Evolutionary conservation across 202 grass and related monocot species (phyloP).

Genomic region (Panicum hallii): DNA sequence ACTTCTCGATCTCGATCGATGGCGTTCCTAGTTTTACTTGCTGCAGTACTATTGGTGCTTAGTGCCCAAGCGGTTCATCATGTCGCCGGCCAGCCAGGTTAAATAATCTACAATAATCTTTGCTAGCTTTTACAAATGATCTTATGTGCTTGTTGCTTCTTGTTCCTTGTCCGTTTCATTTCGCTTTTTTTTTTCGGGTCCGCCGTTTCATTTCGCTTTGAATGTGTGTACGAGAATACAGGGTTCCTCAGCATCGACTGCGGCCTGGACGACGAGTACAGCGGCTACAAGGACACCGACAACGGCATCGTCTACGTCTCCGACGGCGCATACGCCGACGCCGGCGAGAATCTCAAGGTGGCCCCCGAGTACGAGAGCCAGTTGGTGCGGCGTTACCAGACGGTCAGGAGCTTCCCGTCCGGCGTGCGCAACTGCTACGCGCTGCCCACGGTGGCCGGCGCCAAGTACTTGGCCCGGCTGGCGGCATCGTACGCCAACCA

Average conservation of each 20-base stretch:
- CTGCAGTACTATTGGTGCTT: too few relatives aligned
- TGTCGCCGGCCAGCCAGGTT: too few relatives aligned
- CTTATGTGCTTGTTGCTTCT: too few relatives aligned
- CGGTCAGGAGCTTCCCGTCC: constrained; percentile 40
- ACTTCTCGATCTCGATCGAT: too few relatives aligned
- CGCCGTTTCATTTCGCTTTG: too few relatives aligned
- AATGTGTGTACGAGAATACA: neutral
- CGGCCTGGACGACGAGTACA: neutral
- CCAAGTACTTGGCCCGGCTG: constrained; percentile 43
- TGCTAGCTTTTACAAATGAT: too few relatives aligned
- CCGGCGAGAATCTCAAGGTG: constrained; percentile 27
- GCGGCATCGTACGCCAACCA: constrained; percentile 15
- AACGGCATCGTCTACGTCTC: constrained; percentile 3
- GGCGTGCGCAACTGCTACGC: constrained; percentile 51
- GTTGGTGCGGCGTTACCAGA: neutral
- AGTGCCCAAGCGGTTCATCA: too few relatives aligned
- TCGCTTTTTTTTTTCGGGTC: too few relatives aligned
- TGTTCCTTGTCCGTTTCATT: too few relatives aligned
- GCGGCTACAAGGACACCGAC: neutral
- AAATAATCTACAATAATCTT: too few relatives aligned
- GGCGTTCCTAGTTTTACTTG: too few relatives aligned
- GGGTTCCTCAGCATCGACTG: constrained; percentile 31
- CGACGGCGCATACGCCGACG: constrained; percentile 26
- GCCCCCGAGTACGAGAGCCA: neutral
- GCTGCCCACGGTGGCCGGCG: neutral